Conservation (phyloP, 2,329 filamentous ascomycete genomes). For the Aspergillus alliaceus region DNA sequence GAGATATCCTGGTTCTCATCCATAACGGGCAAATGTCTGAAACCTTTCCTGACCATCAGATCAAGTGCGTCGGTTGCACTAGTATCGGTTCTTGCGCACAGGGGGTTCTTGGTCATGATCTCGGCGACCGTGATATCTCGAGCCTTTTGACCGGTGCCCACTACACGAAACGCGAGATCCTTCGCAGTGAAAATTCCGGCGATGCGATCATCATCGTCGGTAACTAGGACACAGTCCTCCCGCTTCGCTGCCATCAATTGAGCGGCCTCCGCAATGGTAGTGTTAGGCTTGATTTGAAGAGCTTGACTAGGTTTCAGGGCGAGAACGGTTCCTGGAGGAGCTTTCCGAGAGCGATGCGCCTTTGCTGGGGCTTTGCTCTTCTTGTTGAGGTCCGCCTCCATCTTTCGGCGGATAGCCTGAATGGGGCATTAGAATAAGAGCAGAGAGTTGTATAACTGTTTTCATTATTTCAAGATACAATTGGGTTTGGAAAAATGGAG, state of each 20-base stretch:
- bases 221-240: conserved; percentile 96
- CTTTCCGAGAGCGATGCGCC: conserved; percentile 84
- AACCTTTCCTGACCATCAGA: conserved; percentile 97
- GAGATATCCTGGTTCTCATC: conserved; percentile 99
- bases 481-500: not conserved
- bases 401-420: conserved; percentile 92
- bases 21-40: conserved; percentile 97
- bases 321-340: conserved; percentile 91
- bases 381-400: conserved; percentile 97
- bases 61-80: conserved; percentile 97
- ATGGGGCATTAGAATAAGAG: conserved; percentile 8
- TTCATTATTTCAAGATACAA: not conserved
- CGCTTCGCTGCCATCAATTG: conserved; percentile 99
- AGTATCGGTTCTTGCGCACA: conserved; percentile 95
- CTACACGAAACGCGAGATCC: conserved; percentile 94
- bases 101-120: conserved; percentile 99
- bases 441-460: not conserved
- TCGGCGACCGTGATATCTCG: conserved; percentile 90
- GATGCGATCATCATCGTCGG: conserved; percentile 96
- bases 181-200: conserved; percentile 99
- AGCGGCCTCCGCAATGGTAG: conserved; percentile 91
- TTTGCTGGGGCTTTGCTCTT: conserved; percentile 82
- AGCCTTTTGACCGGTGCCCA: conserved; percentile 86
- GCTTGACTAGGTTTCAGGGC: conserved; percentile 93
- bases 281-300: conserved; percentile 93